These are phyloP conservation scores for Dendrothele bispora DNA, from an alignment of 768 basidiomycete genomes.

Conservation along the genomic window DNA sequence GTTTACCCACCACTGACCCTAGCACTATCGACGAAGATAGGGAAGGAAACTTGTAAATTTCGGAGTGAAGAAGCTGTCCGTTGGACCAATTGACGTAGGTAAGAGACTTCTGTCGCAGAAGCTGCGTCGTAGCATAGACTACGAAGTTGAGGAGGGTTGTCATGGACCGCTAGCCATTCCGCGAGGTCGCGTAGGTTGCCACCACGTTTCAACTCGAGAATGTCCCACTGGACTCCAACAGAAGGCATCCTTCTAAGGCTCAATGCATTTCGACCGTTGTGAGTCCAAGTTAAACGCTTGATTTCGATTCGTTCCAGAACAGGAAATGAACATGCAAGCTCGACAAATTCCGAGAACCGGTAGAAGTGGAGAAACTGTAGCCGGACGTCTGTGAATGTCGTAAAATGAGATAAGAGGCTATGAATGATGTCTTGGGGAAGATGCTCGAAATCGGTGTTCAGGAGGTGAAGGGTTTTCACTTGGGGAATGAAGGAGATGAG, in stretches of 20 bases:
- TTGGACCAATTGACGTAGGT: neutral
- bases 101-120: constrained; percentile 1
- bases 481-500: neutral
- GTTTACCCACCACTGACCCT: neutral
- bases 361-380: constrained; percentile 4
- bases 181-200: constrained; percentile 2
- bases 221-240: constrained; percentile 3
- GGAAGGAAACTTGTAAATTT: constrained; percentile 4
- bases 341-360: constrained; percentile 6
- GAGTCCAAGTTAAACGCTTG: constrained; percentile 5
- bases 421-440: constrained; percentile 6
- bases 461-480: neutral
- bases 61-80: neutral
- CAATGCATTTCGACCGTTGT: neutral
- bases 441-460: constrained; percentile 11
- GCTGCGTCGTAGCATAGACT: constrained; percentile 5
- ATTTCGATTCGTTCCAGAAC: neutral
- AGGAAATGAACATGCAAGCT: constrained; percentile 5
- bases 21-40: neutral
- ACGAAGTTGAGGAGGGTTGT: constrained; percentile 1
- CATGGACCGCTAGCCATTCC: constrained; percentile 5
- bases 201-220: constrained; percentile 1
- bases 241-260: neutral
- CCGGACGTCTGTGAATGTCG: neutral
- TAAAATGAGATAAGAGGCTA: constrained; percentile 1